phyloP scores from a whole-genome alignment of 1,139 yeast species.

The Geotrichum carabidarum region DNA sequence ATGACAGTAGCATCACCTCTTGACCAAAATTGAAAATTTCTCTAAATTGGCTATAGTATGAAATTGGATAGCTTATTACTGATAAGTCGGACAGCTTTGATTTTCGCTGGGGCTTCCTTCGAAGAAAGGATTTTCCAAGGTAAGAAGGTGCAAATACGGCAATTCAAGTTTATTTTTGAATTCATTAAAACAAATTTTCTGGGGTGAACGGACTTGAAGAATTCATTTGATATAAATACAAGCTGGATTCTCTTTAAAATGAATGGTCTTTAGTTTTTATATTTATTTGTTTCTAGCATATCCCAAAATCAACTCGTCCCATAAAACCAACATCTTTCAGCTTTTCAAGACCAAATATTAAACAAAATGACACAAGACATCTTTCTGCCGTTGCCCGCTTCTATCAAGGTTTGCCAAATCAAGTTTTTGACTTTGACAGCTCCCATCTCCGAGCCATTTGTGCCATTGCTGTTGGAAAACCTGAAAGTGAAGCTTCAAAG shows the following conservation, averaged over 20 bases:
- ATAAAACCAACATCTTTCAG: neutral
- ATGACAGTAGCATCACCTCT: too few species aligned
- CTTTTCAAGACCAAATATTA: neutral
- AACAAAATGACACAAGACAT: neutral
- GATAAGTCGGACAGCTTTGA: too few species aligned
- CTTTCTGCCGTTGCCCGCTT: neutral
- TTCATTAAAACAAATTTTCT: too few species aligned
- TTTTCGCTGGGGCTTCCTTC: too few species aligned
- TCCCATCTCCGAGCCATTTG: slow-evolving; percentile 24
- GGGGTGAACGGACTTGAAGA: neutral
- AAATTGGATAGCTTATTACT: too few species aligned
- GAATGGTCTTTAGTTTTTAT: neutral
- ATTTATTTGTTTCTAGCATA: neutral
- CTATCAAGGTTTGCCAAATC: neutral
- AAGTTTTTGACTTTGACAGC: slow-evolving; percentile 24
- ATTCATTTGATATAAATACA: neutral
- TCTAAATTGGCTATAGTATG: too few species aligned
- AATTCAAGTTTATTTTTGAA: too few species aligned
- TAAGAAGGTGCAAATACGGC: too few species aligned
- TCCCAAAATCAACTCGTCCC: neutral
- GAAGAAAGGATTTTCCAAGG: too few species aligned
- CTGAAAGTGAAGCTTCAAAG: neutral
- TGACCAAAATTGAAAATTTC: too few species aligned
- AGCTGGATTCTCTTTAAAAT: neutral
- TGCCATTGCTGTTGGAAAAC: slow-evolving; percentile 13